These are phyloP conservation scores for Mortierella sp. DNA, from an alignment of 371 early-diverging fungal genomes.

Conservation along the genomic window DNA sequence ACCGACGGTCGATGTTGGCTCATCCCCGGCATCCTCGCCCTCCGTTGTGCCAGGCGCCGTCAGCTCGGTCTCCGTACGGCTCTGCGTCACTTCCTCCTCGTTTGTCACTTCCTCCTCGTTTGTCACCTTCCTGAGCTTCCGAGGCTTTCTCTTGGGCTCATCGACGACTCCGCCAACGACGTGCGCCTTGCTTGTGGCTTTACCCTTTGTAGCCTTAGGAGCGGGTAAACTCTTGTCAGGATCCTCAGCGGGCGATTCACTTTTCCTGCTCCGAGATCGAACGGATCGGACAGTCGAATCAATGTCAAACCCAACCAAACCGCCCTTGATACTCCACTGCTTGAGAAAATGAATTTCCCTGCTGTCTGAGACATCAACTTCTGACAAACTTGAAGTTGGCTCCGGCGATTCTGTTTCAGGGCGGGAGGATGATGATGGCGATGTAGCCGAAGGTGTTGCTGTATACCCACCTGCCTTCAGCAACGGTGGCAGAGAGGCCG, in stretches of 20 bases:
- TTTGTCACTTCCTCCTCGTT: not conserved
- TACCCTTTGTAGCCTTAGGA: too few relatives aligned
- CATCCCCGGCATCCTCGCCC: not conserved
- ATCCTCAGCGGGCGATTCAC: not conserved
- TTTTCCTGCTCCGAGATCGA: constrained; percentile 16
- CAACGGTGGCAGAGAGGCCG: not conserved
- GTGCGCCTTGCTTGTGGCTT: not conserved
- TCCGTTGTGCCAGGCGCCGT: not conserved
- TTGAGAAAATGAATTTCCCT: constrained; percentile 19
- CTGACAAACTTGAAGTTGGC: not conserved
- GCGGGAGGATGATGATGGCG: not conserved
- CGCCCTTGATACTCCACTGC: constrained; percentile 30
- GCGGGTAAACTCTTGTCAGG: not conserved
- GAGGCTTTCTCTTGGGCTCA: not conserved
- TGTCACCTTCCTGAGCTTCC: not conserved
- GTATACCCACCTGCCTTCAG: not conserved
- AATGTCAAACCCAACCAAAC: constrained; percentile 11
- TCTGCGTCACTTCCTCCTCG: not conserved
- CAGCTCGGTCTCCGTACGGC: not conserved
- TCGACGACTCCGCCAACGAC: not conserved
- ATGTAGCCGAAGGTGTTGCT: not conserved
- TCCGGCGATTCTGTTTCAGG: not conserved
- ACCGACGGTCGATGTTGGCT: not conserved
- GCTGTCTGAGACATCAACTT: not conserved
- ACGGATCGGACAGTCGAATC: constrained; percentile 15